A percentile compares a stretch with the other conserved stretches of the same genome.
Evolutionary conservation across 2,329 filamentous ascomycete genomes (phyloP).

Genomic region (Gremmenia infestans): DNA sequence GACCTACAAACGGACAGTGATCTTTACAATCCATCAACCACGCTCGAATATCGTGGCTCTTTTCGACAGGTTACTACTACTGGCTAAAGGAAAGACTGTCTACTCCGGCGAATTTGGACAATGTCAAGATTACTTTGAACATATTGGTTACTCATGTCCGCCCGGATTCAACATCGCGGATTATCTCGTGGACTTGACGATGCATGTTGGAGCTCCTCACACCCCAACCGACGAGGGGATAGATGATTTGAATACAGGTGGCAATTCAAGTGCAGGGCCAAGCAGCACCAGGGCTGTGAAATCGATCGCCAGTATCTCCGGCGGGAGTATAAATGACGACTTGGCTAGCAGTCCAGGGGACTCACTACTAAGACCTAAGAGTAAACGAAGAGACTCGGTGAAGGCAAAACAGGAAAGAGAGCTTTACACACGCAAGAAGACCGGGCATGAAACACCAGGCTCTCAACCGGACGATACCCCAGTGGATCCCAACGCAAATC

Average conservation of each 20-base stretch:
- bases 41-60: constrained; percentile 97
- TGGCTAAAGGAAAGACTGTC: constrained; percentile 84
- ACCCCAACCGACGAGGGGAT: constrained; percentile 52
- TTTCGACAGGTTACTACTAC: constrained; percentile 87
- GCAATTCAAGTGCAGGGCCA: constrained; percentile 65
- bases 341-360: constrained; percentile 52
- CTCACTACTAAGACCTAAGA: constrained; percentile 59
- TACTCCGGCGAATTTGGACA: constrained; percentile 87
- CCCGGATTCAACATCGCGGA: constrained; percentile 98
- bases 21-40: constrained; percentile 98
- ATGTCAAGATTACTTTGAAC: constrained; percentile 90
- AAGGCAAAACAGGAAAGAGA: constrained; percentile 83
- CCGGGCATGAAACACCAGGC: constrained; percentile 56
- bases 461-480: constrained; percentile 56
- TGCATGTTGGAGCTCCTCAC: constrained; percentile 72
- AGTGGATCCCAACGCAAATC: constrained; percentile 37
- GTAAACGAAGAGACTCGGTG: constrained; percentile 73
- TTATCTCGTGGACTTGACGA: constrained; percentile 93
- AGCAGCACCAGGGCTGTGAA: constrained; percentile 87
- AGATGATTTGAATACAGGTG: constrained; percentile 56
- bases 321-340: constrained; percentile 63
- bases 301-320: constrained; percentile 80
- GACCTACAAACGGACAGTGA: constrained; percentile 92
- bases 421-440: constrained; percentile 79
- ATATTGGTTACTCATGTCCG: constrained; percentile 86